Evolutionary conservation across 2,329 filamentous ascomycete species (phyloP), one percentile per base, ranked within the genome.

Genomic region (Fusarium beomiforme): DNA sequence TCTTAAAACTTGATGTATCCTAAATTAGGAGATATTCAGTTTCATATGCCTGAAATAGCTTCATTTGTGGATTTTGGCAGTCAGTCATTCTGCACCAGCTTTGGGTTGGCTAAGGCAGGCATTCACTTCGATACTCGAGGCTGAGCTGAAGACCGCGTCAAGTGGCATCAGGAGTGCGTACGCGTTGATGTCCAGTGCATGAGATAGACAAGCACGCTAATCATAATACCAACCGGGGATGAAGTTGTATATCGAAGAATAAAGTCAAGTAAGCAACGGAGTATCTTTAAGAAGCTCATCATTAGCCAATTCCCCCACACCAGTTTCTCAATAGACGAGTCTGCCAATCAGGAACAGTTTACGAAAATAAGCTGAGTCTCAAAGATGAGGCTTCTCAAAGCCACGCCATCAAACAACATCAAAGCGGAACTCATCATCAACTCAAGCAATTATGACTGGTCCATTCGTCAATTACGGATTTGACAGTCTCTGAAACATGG

Each of bases 391-490:
- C 56, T 55, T 10, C 16, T 31, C 47, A 62, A 67, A 41, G 63
- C 63, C 63, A 62, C 41, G 63, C 33, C n/a, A 23, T 16, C 33
- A 41, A 23, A 24, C 23, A 47, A 26, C 16, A 4, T 19, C 17
- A 54, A 19, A 34, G 62, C 46, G 58, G 64, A 47, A 41, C 47
- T 46, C 39, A 19, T 4, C 21, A 19, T 46, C 33, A 33, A 14
- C 8, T 42, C 33, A 1, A 13, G 10, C 34, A n/a, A n/a, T 8
- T 68, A 11, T 67, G 24, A 68, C n/a, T 68, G 64, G 65, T 3
- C 24, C 29, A 21, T 31, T 68, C 65, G 64, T 62, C 50, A 57
- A 68, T 51, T 39, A 37, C 24, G 51, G 37, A 37, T 34, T 56
- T 36, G 19, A 34, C n/a, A 19, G 39, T 26, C 33, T 31, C 29